Percentiles rank a stretch among this genome's conserved stretches.
Evolutionary conservation across 768 basidiomycete genomes (phyloP).

Genomic region (Hemileccinum rubropunctum): DNA sequence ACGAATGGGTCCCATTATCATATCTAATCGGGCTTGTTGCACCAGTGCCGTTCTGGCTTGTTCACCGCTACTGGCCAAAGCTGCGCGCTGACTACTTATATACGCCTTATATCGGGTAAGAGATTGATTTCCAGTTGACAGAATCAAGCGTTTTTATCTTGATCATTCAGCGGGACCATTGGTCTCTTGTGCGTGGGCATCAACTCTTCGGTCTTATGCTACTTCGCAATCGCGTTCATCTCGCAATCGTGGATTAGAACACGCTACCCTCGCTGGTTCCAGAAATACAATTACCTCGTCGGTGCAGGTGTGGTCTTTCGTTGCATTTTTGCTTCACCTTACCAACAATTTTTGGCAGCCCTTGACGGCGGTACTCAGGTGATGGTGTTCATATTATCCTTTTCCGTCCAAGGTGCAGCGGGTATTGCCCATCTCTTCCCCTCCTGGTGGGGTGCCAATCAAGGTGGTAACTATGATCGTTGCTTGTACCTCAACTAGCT

Average conservation of each 20-base stretch:
- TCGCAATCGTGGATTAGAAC: conserved; percentile 40
- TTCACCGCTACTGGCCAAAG: conserved; percentile 36
- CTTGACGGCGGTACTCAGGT: conserved; percentile 45
- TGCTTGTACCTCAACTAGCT: conserved; percentile 9
- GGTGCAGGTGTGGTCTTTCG: conserved; percentile 39
- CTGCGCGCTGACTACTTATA: conserved; percentile 27
- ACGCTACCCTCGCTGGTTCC: conserved; percentile 35
- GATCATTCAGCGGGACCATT: background rate
- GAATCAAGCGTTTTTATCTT: background rate
- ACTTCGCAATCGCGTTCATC: conserved; percentile 24
- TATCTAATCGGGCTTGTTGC: conserved; percentile 32
- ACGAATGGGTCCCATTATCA: conserved; percentile 41
- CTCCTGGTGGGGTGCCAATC: conserved; percentile 60
- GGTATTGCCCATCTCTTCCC: conserved; percentile 50
- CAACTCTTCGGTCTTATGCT: conserved; percentile 22
- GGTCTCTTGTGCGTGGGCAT: conserved; percentile 25
- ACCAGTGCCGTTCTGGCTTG: conserved; percentile 44
- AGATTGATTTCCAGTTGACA: background rate
- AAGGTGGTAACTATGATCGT: conserved; percentile 39
- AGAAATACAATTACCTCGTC: conserved; percentile 36
- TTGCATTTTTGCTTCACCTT: background rate
- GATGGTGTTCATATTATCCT: conserved; percentile 53
- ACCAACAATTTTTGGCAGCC: conserved; percentile 11
- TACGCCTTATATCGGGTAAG: conserved; percentile 29
- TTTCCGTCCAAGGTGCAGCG: conserved; percentile 49